Base-by-base conservation (phyloP, 1,284 basidiomycete species). In the Thecaphora frezii region DNA sequence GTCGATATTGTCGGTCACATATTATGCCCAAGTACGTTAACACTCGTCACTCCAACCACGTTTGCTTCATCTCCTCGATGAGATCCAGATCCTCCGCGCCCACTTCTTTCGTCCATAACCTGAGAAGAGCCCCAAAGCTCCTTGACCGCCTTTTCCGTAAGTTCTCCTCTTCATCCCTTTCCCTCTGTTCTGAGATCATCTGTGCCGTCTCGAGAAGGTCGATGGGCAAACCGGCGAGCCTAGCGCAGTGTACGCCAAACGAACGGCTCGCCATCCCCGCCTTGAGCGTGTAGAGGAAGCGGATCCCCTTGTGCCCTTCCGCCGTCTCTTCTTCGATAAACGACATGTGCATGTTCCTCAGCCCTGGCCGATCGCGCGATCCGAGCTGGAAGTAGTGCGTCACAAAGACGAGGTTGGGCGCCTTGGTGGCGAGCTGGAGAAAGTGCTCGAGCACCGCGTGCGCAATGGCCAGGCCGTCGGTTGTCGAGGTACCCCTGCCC, bases 181-280 rank as follows among this genome's bases (percentile, higher is more conserved):
- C 43, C n/a, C 55, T 12, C 12, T 18, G 2, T 0, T 44, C 42
- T 2, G 59, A 47, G 7, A 66, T 54, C 3, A 3, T 10, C 3
- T 26, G 28, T 0, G 71, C 71, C 2, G 10, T 38, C 0, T 49
- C 18, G 3, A 66, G 33, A 7, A 73, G 47, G 0, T 2, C 3
- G 4, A 2, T 10, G 0, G 68, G 63, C 14, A 79, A 40, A 14
- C 66, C 69, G 2, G 76, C 76, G 16, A 77, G 38, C 0, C 46
- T 28, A 1, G 75, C 77, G 22, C 73, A 72, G 47, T 79, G 66
- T n/a, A 79, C 69, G 16, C 77, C 77, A 24, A 78, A 72, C 26
- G 62, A 66, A 24, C 58, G 58, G 13, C 47, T 54, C 3, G 72
- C 73, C 7, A 72, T 51, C 0, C 78, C 78, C 1, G 18, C 8